These are phyloP conservation scores for Phytophthora hybrid DNA, from an alignment of 352 stramenopile species.

Conservation along the genomic window DNA sequence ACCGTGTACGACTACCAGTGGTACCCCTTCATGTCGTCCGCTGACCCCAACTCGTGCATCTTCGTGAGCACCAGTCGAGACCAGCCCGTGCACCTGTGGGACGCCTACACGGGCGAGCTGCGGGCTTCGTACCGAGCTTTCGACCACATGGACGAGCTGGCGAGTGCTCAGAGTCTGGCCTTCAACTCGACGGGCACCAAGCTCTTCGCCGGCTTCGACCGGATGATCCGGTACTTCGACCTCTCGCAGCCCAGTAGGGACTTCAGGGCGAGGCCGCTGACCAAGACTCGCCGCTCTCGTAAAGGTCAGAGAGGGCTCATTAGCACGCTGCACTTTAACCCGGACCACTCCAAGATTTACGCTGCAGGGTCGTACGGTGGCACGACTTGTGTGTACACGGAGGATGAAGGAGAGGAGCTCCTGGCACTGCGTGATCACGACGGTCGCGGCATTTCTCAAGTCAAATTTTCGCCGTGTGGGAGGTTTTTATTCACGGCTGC, in stretches of 20 bases:
- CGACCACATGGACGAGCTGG: constrained; percentile 90
- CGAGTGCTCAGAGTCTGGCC: constrained; percentile 73
- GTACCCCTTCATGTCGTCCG: constrained; percentile 90
- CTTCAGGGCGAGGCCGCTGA: constrained; percentile 62
- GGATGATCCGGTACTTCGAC: constrained; percentile 87
- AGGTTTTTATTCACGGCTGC: constrained; percentile 79
- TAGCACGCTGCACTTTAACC: constrained; percentile 83
- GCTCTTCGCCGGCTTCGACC: constrained; percentile 89
- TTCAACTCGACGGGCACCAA: constrained; percentile 86
- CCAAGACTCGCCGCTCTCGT: constrained; percentile 70
- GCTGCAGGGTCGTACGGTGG: constrained; percentile 87
- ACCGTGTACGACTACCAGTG: constrained; percentile 90
- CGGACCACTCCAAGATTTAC: constrained; percentile 87
- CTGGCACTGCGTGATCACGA: constrained; percentile 74
- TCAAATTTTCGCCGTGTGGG: constrained; percentile 82
- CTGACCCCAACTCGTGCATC: constrained; percentile 78
- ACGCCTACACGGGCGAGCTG: constrained; percentile 88
- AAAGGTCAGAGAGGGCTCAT: constrained; percentile 82
- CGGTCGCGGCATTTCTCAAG: constrained; percentile 81
- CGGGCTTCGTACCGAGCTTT: constrained; percentile 85
- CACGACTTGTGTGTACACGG: constrained; percentile 86
- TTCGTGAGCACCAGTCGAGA: constrained; percentile 89
- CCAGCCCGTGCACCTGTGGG: constrained; percentile 93
- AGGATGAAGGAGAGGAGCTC: constrained; percentile 74
- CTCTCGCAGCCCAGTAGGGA: constrained; percentile 71